Evolutionary conservation across 1,284 basidiomycete species (phyloP).

Genomic region (Sporisorium sorghi): DNA sequence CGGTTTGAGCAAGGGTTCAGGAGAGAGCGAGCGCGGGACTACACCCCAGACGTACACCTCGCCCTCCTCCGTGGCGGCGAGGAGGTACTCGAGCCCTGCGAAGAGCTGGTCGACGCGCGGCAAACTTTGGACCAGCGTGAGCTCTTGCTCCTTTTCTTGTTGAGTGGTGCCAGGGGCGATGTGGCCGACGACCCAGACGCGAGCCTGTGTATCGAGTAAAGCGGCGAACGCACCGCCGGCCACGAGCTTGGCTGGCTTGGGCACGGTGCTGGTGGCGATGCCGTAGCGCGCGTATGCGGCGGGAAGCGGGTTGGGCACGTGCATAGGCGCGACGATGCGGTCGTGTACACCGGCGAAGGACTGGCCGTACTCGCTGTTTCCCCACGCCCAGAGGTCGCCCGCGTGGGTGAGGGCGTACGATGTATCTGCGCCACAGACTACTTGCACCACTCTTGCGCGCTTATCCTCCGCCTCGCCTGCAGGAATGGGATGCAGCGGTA

Average conservation of each 20-base stretch:
- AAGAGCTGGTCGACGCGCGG: constrained; percentile 9
- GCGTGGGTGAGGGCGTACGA: constrained; percentile 27
- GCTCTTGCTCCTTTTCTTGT: neutral
- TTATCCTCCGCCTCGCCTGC: neutral
- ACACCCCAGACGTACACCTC: constrained; percentile 36
- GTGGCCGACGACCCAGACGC: constrained; percentile 34
- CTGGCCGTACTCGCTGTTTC: constrained; percentile 62
- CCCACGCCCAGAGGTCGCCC: constrained; percentile 51
- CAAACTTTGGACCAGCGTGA: neutral
- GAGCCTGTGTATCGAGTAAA: constrained; percentile 24
- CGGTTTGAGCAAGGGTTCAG: neutral
- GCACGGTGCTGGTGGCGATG: neutral
- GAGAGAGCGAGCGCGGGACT: constrained; percentile 11
- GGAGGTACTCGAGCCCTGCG: constrained; percentile 32
- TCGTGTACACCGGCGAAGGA: constrained; percentile 27
- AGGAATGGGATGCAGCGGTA: neutral
- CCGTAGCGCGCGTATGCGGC: constrained; percentile 1
- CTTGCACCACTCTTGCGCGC: constrained; percentile 15
- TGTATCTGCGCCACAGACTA: constrained; percentile 54
- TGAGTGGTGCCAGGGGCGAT: constrained; percentile 7
- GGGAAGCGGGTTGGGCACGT: constrained; percentile 15
- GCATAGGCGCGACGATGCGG: constrained; percentile 13
- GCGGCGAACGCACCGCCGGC: constrained; percentile 37
- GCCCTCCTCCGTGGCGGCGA: constrained; percentile 12
- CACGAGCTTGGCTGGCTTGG: constrained; percentile 18